Evolutionary conservation across 2,329 filamentous ascomycete species (phyloP), one percentile per base, ranked within the genome.

Genomic region (Claviceps digitariae): DNA sequence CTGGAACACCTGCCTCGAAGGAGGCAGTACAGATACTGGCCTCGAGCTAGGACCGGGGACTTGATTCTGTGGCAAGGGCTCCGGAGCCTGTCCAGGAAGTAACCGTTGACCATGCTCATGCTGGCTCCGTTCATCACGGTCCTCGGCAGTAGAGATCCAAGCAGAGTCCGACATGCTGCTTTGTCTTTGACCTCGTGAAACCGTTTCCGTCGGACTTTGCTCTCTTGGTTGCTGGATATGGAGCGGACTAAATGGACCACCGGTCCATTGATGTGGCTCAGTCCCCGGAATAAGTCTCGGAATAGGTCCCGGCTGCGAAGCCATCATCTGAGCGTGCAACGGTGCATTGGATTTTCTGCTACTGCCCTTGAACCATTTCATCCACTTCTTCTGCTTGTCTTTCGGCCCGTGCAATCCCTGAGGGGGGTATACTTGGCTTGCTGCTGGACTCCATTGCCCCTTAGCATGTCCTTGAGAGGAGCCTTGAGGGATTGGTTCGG

Each of bases 361-460:
- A 55, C 50, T 43, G 20, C 55, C 54, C 56, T 63, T 63, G 57
- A 64, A 64, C 63, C 62, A 63, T 29, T 61, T 64, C n/a, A 60
- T 56, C 62, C 63, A 64, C 36, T 57, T 61, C 51, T 60, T 64
- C 7, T 60, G 59, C 38, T 63, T 64, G 6, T 59, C 60, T 38
- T 57, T 59, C n/a, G 25, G 48, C 13, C n/a, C 25, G 4, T 45
- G 41, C 12, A 21, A 12, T 34, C n/a, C 46, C 15, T 38, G 27
- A 38, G 10, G 29, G 10, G 20, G 50, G 10, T 20, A 4, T 27
- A 13, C 31, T 34, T 10, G 41, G 10, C 29, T 52, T 20, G 17
- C 41, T 9, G 45, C 27, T 12, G 54, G 36, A 20, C 43, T 48
- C 34, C 45, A 48, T 17, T 34, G 51, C 27, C 36, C 34, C n/a